Evolutionary conservation across 768 basidiomycete species (phyloP), one percentile per base, ranked within the genome.

Genomic region (Hericium rajendrae): DNA sequence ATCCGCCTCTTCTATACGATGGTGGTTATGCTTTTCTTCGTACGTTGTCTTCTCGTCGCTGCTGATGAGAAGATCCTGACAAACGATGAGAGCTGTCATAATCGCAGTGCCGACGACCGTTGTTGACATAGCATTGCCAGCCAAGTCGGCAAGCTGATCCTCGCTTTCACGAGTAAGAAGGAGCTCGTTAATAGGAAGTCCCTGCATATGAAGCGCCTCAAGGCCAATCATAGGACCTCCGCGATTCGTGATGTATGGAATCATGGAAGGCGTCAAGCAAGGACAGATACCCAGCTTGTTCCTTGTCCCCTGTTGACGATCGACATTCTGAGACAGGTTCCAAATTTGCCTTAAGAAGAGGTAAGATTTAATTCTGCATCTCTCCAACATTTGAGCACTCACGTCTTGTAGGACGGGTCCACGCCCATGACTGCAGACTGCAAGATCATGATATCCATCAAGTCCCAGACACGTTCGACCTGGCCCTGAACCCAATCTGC

Each of bases 91-190:
- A 0, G 92, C 91, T 16, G 88, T 85, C 56, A 95, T 73, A 60
- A 97, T 90, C 61, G 91, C 86, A 3, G 91, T 81, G 1, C 94
- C 94, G 32, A 97, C 94, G 24, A 97, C 94, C 1, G 94, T 97
- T 4, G 94, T 91, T 1, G 93, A 94, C 94, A 97, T 97, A 59
- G 94, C 94, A 66, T 97, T 97, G 2, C 94, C 94, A 18, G 94
- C 94, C 15, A 97, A 77, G 70, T 97, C 93, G 3, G 93, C 91
- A 6, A 97, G 77, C 59, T 97, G 87, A 69, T 97, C 94, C 69
- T 94, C 90, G 16, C 82, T 91, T 71, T 97, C 94, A 53, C 92
- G 85, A 2, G 94, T 97, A 55, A 97, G 78, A 18, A 97, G 78
- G 1, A 97, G 78, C 68, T 93, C 89, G 70, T 95, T 89, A 37